Conservation (phyloP, 2,329 filamentous ascomycete genomes). For the Drechslerella stenobrocha region DNA sequence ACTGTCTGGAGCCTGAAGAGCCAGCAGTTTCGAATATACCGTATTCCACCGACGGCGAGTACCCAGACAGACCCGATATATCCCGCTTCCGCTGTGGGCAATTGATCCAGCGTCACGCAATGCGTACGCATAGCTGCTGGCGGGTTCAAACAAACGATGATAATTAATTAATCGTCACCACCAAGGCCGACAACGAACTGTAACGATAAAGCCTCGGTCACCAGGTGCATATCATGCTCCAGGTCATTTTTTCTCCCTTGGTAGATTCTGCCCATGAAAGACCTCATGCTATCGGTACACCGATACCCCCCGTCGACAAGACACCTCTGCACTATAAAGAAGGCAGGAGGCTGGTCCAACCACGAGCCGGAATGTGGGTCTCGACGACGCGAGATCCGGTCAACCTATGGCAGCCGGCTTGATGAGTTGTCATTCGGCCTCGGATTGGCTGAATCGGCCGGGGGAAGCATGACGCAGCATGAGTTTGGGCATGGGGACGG, state of each 20-base stretch:
- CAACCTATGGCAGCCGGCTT: constrained; percentile 47
- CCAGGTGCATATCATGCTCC: neutral
- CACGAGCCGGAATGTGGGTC: constrained; percentile 48
- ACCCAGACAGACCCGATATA: too few relatives aligned
- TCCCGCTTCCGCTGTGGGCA: too few relatives aligned
- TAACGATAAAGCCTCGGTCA: constrained; percentile 11
- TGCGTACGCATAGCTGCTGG: too few relatives aligned
- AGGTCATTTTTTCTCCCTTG: constrained; percentile 2
- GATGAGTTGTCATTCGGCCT: constrained; percentile 47
- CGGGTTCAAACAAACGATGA: too few relatives aligned
- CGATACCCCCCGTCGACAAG: neutral
- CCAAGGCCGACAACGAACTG: neutral
- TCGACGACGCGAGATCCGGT: constrained; percentile 34
- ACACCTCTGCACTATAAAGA: constrained; percentile 7
- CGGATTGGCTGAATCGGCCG: constrained; percentile 31
- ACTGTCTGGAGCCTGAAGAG: neutral
- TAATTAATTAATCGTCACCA: too few relatives aligned
- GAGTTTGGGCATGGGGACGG: constrained; percentile 20
- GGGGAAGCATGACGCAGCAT: constrained; percentile 19
- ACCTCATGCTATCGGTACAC: too few relatives aligned
- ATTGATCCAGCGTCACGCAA: too few relatives aligned
- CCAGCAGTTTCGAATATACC: too few relatives aligned
- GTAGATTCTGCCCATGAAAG: neutral
- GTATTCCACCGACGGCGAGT: too few relatives aligned
- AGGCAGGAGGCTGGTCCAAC: constrained; percentile 49